phyloP scores from a whole-genome alignment of 208 protist genomes.

The Angomonas ambiguus region DNA sequence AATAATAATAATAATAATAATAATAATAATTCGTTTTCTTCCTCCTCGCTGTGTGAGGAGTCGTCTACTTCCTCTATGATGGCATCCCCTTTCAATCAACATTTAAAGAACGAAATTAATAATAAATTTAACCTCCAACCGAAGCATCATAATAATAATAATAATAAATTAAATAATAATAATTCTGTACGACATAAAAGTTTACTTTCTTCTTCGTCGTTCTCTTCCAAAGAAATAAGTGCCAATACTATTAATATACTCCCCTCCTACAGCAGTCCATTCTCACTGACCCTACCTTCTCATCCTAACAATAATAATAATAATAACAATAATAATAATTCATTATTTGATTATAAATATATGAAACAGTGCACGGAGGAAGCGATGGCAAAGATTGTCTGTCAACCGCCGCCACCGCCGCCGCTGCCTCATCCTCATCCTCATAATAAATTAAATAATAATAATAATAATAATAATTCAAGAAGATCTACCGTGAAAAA shows the following conservation, averaged over 20 bases:
- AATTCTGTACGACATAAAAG: too few relatives aligned
- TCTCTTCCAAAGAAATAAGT: too few relatives aligned
- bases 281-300: too few relatives aligned
- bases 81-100: too few relatives aligned
- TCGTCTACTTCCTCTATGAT: too few relatives aligned
- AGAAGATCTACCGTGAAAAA: background rate
- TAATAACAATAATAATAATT: background rate
- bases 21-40: background rate
- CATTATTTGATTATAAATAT: background rate
- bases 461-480: constrained; percentile 2
- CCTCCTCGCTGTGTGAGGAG: too few relatives aligned
- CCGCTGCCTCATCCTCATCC: background rate
- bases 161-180: too few relatives aligned
- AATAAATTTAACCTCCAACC: too few relatives aligned
- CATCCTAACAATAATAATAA: background rate
- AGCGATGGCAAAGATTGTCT: background rate
- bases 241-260: too few relatives aligned
- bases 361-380: constrained; percentile 1
- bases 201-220: too few relatives aligned
- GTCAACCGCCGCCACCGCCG: background rate
- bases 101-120: too few relatives aligned
- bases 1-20: background rate
- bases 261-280: too few relatives aligned
- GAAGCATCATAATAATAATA: background rate
- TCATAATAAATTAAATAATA: background rate